phyloP scores from a whole-genome alignment of 768 basidiomycete genomes.

The Fomitopsis pulvina region DNA sequence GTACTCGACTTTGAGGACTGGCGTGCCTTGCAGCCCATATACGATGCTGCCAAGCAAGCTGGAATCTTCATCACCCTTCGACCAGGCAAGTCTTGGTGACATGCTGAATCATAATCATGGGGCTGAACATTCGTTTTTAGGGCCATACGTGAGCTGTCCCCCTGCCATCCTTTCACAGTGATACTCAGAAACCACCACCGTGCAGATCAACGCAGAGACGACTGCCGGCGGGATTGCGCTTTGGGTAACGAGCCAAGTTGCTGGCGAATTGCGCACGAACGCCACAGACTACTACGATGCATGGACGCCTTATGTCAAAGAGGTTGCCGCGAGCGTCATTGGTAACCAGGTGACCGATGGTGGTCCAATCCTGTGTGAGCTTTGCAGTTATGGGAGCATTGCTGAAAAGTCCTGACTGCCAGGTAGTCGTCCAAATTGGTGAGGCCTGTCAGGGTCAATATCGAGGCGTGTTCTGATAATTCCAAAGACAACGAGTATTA shows the following conservation, averaged over 20 bases:
- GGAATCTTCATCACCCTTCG: constrained; percentile 78
- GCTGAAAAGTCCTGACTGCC: neutral
- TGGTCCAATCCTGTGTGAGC: constrained; percentile 68
- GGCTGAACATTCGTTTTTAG: constrained; percentile 3
- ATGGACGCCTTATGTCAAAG: constrained; percentile 69
- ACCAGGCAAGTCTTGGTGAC: constrained; percentile 44
- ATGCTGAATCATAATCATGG: neutral
- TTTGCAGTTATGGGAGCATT: neutral
- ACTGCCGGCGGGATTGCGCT: constrained; percentile 67
- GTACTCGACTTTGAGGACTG: constrained; percentile 69
- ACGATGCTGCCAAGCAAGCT: constrained; percentile 63
- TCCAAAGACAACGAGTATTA: constrained; percentile 70
- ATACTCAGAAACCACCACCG: no score
- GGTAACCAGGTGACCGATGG: constrained; percentile 66
- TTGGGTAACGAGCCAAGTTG: constrained; percentile 66
- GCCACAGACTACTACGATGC: constrained; percentile 62
- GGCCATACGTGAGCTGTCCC: constrained; percentile 21
- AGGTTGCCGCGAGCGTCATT: constrained; percentile 50
- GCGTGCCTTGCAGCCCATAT: constrained; percentile 63
- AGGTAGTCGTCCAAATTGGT: constrained; percentile 52
- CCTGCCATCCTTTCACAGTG: neutral
- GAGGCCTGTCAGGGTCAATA: constrained; percentile 8
- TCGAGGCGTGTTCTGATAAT: neutral
- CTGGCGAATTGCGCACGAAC: constrained; percentile 66
- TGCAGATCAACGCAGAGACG: constrained; percentile 76